A percentile compares a stretch with the other conserved stretches of the same genome.
These are phyloP conservation scores for Pseudoscleropodium purum DNA, from an alignment of 225 moss, liverwort and hornwort genomes.

Conservation along the genomic window DNA sequence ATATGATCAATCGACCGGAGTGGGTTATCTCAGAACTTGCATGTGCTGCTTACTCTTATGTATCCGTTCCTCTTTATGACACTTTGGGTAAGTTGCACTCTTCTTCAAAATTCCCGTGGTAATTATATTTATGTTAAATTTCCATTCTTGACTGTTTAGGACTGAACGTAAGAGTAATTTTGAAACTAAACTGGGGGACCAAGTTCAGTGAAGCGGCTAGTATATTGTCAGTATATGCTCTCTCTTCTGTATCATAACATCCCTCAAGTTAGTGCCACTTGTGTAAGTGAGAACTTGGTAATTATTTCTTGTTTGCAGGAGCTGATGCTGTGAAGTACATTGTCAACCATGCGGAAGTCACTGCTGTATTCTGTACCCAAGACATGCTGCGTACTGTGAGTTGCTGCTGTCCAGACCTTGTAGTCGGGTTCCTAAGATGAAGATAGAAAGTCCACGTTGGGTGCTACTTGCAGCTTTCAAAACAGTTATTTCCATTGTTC, in stretches of 20 bases:
- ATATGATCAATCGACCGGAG: slow-evolving; percentile 88
- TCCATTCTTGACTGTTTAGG: background rate
- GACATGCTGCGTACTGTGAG: slow-evolving; percentile 75
- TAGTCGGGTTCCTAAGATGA: background rate
- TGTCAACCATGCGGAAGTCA: slow-evolving; percentile 75
- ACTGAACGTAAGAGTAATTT: background rate
- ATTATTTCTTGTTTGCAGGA: slow-evolving; percentile 22
- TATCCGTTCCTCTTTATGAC: slow-evolving; percentile 93
- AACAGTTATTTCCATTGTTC: background rate
- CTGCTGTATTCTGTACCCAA: slow-evolving; percentile 66
- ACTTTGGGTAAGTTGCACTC: slow-evolving; percentile 59
- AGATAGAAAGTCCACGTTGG: background rate
- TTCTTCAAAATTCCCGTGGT: background rate
- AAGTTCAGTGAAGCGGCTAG: background rate
- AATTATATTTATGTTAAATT: background rate
- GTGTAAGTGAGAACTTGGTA: background rate
- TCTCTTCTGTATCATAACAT: background rate
- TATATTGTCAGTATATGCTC: background rate
- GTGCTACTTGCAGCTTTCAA: background rate
- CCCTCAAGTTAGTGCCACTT: background rate
- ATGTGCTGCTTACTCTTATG: slow-evolving; percentile 72
- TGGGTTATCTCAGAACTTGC: slow-evolving; percentile 88
- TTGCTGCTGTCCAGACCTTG: background rate
- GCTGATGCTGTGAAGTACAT: slow-evolving; percentile 87
- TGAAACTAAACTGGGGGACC: background rate